Conservation (phyloP, 345 rosid genomes). For the Clausena lansium region DNA sequence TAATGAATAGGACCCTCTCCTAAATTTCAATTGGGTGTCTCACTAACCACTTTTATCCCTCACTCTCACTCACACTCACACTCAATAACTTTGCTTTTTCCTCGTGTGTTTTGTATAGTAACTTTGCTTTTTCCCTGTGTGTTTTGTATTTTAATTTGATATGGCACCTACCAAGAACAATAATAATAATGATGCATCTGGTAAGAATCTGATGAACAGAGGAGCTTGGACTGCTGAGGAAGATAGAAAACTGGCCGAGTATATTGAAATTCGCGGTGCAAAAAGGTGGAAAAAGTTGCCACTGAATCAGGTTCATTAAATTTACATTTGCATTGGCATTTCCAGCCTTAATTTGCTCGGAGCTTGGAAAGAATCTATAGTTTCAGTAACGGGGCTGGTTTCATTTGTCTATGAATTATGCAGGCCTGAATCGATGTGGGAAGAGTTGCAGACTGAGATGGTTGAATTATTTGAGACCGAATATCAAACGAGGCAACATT, state of each 20-base stretch:
- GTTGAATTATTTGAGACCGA: conserved; percentile 63
- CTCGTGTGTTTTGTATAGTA: too few relatives aligned
- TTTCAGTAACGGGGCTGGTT: too few relatives aligned
- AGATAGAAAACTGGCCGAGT: conserved; percentile 48
- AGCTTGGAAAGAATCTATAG: not conserved
- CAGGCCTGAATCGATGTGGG: conserved; percentile 55
- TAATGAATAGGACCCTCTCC: not conserved
- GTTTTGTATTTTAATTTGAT: not conserved
- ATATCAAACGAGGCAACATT: conserved; percentile 66
- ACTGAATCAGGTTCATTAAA: conserved; percentile 42
- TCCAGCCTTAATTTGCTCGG: not conserved
- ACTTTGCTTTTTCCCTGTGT: not conserved
- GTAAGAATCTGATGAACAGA: conserved; percentile 38
- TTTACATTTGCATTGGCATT: not conserved
- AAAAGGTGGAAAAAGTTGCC: conserved; percentile 56
- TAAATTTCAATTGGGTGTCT: not conserved
- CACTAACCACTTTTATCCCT: not conserved
- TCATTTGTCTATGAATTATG: not conserved
- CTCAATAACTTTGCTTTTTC: not conserved
- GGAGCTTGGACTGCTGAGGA: conserved; percentile 71
- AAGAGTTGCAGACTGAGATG: conserved; percentile 70
- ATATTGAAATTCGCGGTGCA: conserved; percentile 51
- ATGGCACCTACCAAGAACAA: conserved; percentile 39
- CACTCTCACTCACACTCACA: not conserved
- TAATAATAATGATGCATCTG: conserved; percentile 15